Evolutionary conservation across 2,329 filamentous ascomycete genomes (phyloP), one percentile per base, ranked within the genome.

Genomic region (Fusarium sp.): DNA sequence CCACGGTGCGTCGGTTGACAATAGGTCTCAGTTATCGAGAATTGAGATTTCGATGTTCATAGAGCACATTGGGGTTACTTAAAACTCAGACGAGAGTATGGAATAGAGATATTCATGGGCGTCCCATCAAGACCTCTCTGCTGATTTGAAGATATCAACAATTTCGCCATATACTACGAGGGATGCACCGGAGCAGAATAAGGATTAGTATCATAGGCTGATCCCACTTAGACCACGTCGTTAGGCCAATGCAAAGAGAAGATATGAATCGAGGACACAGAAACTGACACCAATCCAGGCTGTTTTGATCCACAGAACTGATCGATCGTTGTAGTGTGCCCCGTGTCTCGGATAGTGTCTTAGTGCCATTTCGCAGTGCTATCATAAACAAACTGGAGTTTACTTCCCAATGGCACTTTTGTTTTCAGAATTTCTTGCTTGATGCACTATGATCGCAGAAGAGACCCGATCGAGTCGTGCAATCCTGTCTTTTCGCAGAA

Each of bases 381-480:
- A 40, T 19, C 26, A 52, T 33, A 19, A 31, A 31, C 22, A 42
- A 19, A 53, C n/a, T 15, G 38, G 22, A 36, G 6, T 47, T 34
- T 60, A 31, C 45, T 36, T 11, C 40, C 21, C 26, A 22, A 44
- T 33, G 47, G 52, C 42, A 55, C 52, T 40, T 57, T 67, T 70
- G 65, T 36, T 49, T 49, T 49, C 50, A 39, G 24, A 38, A 60
- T n/a, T 43, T 40, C 28, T 19, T 52, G 14, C 26, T 38, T 39
- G 14, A 65, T 33, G 55, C 47, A 60, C 45, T 28, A 39, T 21
- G 53, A 65, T 53, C 36, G 62, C 28, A 65, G 53, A 52, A 47
- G 62, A 65, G 40, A 46, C 62, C 46, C 31, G 61, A 65, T 53
- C 43, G 60, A 55, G 42, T 55, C 14, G 36, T n/a, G 9, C 54